Evolutionary conservation across 441 rosid species (phyloP).

Genomic region (Brassica balearica): DNA sequence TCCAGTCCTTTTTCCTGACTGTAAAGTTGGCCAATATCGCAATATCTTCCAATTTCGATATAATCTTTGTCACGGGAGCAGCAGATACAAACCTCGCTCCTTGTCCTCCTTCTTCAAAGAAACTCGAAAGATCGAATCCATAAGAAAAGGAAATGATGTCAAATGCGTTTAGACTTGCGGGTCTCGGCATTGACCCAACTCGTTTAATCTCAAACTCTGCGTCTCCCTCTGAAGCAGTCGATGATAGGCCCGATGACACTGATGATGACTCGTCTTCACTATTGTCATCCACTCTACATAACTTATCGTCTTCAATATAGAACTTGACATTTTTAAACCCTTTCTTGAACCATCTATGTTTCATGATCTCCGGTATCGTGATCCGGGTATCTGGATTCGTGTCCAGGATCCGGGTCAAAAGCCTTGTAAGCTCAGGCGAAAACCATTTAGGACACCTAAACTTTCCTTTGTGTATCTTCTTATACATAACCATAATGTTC

Average conservation of each 20-base stretch:
- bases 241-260: conserved; percentile 43
- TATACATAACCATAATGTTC: conserved; percentile 78
- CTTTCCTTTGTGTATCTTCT: conserved; percentile 82
- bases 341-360: conserved; percentile 79
- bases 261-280: conserved; percentile 21
- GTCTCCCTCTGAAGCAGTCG: conserved; percentile 43
- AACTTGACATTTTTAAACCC: conserved; percentile 53
- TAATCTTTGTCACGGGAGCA: conserved; percentile 74
- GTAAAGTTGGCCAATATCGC: conserved; percentile 71
- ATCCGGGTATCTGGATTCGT: conserved; percentile 77
- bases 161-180: conserved; percentile 68
- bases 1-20: conserved; percentile 85
- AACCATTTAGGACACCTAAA: conserved; percentile 85
- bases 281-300: conserved; percentile 29
- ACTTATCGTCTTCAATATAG: conserved; percentile 49
- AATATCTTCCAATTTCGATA: conserved; percentile 82
- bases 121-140: conserved; percentile 68
- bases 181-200: conserved; percentile 37
- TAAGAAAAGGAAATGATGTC: conserved; percentile 82
- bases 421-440: conserved; percentile 66
- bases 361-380: conserved; percentile 69
- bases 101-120: conserved; percentile 77
- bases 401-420: conserved; percentile 68
- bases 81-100: conserved; percentile 78
- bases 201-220: conserved; percentile 30